Evolutionary conservation across 2,329 filamentous ascomycete species (phyloP).

Genomic region (Pseudogymnoascus sp.): DNA sequence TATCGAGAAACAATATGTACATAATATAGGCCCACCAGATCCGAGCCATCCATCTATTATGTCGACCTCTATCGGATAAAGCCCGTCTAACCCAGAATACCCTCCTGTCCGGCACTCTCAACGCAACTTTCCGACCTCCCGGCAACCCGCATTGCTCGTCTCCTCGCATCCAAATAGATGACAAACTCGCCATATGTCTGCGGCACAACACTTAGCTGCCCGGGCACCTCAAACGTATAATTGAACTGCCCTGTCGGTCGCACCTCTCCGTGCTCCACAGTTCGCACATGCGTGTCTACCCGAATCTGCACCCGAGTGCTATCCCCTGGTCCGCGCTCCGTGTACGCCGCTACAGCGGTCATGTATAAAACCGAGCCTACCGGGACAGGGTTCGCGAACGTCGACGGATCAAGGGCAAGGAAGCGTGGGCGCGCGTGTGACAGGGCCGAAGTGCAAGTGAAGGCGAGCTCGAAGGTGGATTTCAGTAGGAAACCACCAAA

Average conservation of each 20-base stretch:
- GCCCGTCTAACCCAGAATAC: not conserved
- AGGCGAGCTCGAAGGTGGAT: slow-evolving; percentile 65
- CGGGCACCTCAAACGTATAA: slow-evolving; percentile 62
- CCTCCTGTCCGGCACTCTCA: slow-evolving; percentile 9
- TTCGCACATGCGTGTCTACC: slow-evolving; percentile 60
- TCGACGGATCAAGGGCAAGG: slow-evolving; percentile 61
- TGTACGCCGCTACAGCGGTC: slow-evolving; percentile 60
- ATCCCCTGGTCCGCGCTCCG: slow-evolving; percentile 37
- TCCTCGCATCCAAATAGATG: slow-evolving; percentile 33
- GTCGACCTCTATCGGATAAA: not conserved
- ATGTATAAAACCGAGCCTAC: slow-evolving; percentile 65
- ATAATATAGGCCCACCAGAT: not conserved
- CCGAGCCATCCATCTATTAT: not conserved
- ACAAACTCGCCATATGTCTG: slow-evolving; percentile 33
- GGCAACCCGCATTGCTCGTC: slow-evolving; percentile 22
- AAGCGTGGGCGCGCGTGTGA: slow-evolving; percentile 61
- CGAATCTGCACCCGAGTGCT: slow-evolving; percentile 57
- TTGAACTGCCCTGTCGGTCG: slow-evolving; percentile 67
- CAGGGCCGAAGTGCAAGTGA: slow-evolving; percentile 63
- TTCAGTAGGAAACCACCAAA: slow-evolving; percentile 67
- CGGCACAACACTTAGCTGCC: slow-evolving; percentile 59
- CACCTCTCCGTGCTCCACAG: slow-evolving; percentile 60
- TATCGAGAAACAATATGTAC: not conserved
- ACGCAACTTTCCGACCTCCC: slow-evolving; percentile 7
- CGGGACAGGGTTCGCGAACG: slow-evolving; percentile 65